phyloP scores from a whole-genome alignment of 768 basidiomycete species.

The Lactifluus echinatus region DNA sequence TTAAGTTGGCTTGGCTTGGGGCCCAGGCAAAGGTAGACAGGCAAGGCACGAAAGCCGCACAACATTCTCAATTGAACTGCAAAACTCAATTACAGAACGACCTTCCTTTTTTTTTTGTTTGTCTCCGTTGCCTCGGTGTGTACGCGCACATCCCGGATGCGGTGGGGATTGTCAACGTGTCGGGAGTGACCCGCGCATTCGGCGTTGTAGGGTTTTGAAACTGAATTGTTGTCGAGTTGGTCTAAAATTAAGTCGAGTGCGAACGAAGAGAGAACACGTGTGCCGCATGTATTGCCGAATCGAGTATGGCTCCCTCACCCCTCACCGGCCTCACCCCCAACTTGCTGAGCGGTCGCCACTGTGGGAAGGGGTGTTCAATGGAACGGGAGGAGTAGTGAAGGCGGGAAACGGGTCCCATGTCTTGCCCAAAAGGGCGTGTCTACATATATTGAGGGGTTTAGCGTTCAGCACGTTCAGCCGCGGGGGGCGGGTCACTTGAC shows the following conservation, averaged over 20 bases:
- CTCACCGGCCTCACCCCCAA: no score
- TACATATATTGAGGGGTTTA: no score
- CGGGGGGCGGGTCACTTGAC: conserved; percentile 1
- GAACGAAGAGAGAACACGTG: neutral
- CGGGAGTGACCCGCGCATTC: no score
- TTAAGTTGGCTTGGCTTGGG: no score
- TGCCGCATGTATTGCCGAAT: neutral
- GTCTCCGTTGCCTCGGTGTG: neutral
- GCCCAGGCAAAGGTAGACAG: no score
- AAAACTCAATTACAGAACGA: no score
- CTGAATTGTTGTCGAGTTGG: neutral
- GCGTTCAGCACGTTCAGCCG: no score
- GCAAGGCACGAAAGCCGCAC: no score
- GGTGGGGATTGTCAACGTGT: no score
- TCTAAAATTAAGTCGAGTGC: neutral
- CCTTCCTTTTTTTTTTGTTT: neutral
- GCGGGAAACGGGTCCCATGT: neutral
- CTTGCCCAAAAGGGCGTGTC: neutral
- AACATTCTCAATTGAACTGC: no score
- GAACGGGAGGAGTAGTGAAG: neutral
- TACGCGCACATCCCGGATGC: neutral
- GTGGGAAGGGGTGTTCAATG: neutral
- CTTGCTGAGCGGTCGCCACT: neutral
- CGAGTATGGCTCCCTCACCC: neutral
- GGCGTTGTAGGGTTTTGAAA: no score